Percentiles rank a stretch among this genome's conserved stretches.
These are phyloP conservation scores for Erythrobasidium hasegawianum DNA, from an alignment of 1,284 basidiomycete genomes.

Conservation along the genomic window DNA sequence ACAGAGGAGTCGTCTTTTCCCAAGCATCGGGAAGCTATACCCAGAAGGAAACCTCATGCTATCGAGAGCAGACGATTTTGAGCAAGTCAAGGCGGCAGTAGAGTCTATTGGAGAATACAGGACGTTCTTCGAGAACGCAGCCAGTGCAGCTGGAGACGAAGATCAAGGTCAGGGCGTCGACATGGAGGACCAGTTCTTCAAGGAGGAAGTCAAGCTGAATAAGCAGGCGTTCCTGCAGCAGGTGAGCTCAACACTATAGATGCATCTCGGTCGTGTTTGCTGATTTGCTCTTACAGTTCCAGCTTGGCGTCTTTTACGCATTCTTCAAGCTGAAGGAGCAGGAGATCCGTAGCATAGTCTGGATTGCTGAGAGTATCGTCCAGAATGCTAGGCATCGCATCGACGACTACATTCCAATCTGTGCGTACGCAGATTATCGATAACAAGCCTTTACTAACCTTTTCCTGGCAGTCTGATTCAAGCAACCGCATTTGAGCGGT, in stretches of 20 bases:
- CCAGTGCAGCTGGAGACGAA: slow-evolving; percentile 45
- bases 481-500: no score
- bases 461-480: not conserved
- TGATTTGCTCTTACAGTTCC: slow-evolving; percentile 55
- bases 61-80: slow-evolving; percentile 90
- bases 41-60: slow-evolving; percentile 94
- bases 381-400: slow-evolving; percentile 90
- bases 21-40: slow-evolving; percentile 85
- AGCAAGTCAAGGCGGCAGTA: slow-evolving; percentile 82
- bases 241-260: no score
- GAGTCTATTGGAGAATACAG: slow-evolving; percentile 88
- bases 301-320: slow-evolving; percentile 85
- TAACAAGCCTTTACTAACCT: not conserved
- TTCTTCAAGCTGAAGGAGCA: slow-evolving; percentile 98
- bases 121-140: slow-evolving; percentile 63
- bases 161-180: slow-evolving; percentile 57
- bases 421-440: not conserved
- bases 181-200: slow-evolving; percentile 94
- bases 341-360: slow-evolving; percentile 89
- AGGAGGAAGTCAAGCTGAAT: slow-evolving; percentile 86
- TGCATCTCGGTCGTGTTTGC: no score
- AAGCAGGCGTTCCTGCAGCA: slow-evolving; percentile 83
- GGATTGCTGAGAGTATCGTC: slow-evolving; percentile 65
- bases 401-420: slow-evolving; percentile 52
- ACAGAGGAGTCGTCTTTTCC: slow-evolving; percentile 89